These are phyloP conservation scores for Fusarium equiseti DNA, from an alignment of 2,329 filamentous ascomycete genomes.

Conservation along the genomic window DNA sequence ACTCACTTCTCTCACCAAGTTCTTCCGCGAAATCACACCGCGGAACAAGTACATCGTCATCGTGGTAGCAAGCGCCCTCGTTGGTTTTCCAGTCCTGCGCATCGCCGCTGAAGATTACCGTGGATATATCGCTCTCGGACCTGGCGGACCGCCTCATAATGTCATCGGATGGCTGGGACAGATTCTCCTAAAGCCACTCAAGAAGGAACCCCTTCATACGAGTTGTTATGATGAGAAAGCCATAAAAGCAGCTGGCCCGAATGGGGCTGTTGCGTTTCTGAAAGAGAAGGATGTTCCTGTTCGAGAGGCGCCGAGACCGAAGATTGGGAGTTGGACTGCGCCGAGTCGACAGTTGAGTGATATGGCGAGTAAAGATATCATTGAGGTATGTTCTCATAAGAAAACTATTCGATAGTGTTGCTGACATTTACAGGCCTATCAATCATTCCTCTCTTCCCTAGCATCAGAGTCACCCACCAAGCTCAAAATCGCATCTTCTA, in stretches of 20 bases:
- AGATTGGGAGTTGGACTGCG: conserved; percentile 29
- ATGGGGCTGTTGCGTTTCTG: conserved; percentile 27
- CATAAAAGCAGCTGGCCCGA: conserved; percentile 8
- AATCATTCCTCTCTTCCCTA: conserved; percentile 28
- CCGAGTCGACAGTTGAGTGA: conserved; percentile 35
- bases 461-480: conserved; percentile 21
- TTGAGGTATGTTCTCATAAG: background rate
- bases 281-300: conserved; percentile 21
- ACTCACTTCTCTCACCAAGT: conserved; percentile 5
- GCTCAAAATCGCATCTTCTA: conserved; percentile 31
- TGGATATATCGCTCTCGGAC: conserved; percentile 33
- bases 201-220: conserved; percentile 25
- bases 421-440: conserved; percentile 22
- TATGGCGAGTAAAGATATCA: background rate
- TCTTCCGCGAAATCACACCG: background rate
- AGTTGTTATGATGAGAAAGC: conserved; percentile 15
- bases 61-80: background rate
- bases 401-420: rapidly evolving
- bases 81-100: conserved; percentile 27
- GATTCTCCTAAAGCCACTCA: conserved; percentile 24
- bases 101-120: conserved; percentile 20
- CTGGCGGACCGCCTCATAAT: conserved; percentile 24
- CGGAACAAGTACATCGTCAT: conserved; percentile 11
- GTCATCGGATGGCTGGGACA: conserved; percentile 31
- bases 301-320: conserved; percentile 23